A percentile compares a stretch with the other conserved stretches of the same genome.
These are phyloP conservation scores for Petrea volubilis DNA, from an alignment of 257 asterid species.

Conservation along the genomic window DNA sequence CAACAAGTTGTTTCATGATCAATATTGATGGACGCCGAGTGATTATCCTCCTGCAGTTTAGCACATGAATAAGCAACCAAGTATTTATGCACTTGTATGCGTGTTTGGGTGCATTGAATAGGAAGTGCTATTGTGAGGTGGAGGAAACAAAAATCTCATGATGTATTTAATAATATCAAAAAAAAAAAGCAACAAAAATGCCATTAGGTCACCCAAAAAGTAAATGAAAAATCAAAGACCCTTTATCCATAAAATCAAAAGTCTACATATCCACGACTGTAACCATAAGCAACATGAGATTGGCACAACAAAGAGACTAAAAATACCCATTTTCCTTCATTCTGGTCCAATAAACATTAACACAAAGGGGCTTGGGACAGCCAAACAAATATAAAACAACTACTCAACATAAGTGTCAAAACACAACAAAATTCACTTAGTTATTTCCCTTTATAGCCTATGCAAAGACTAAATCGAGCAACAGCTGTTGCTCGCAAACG, in stretches of 20 bases:
- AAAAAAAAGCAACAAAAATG: neutral
- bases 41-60: slow-evolving; percentile 59
- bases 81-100: neutral
- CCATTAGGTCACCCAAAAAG: neutral
- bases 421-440: neutral
- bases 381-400: slow-evolving; percentile 1
- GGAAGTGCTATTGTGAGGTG: neutral
- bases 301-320: neutral
- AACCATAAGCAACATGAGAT: neutral
- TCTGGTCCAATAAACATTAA: slow-evolving; percentile 10
- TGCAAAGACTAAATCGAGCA: slow-evolving; percentile 17
- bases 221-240: neutral
- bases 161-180: neutral
- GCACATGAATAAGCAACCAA: slow-evolving; percentile 25
- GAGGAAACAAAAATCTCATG: neutral
- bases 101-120: neutral
- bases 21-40: slow-evolving; percentile 37
- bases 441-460: neutral
- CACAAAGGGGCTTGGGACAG: slow-evolving; percentile 3
- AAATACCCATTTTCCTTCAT: neutral
- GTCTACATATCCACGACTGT: neutral
- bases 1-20: slow-evolving; percentile 81
- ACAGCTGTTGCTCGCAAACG: slow-evolving; percentile 20
- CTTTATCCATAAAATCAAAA: neutral
- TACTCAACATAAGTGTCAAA: neutral